Base-by-base conservation (phyloP, 148 eudicot species). In the Polygonum aviculare region DNA sequence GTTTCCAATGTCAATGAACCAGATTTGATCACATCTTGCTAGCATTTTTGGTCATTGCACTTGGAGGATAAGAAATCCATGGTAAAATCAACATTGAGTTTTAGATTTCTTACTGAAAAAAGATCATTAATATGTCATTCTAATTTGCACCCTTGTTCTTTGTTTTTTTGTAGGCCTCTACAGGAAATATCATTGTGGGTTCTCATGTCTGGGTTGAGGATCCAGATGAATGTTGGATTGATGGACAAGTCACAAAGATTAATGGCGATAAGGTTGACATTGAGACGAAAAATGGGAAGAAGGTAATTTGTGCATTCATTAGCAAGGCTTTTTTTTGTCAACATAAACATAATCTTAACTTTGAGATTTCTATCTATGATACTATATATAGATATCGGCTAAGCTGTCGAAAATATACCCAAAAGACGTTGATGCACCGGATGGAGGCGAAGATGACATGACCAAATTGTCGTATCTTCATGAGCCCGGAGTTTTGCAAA, bases 401-500 rank as follows among this genome's bases (percentile, higher is more conserved):
- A 86, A 75, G 48, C 73, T 84, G 75, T 85, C 90, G 18, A 90
- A 80, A 57, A 84, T 91, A 76, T 90, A 88, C 77, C 94, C 97
- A 12, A 91, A 86, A 83, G 98, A 94, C 77, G 78, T 83, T 81
- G 98, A 94, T 77, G 97, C 98, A 75, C 98, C 97, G 52, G 87
- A 84, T 82, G 90, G 91, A 59, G 98, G 98, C 74, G 97, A 87
- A 75, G 98, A 94, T 88, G 98, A 94, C 88, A 94, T 94, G 98
- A 94, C 97, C 50, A 94, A 90, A 78, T 85, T 94, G 74, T 90
- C 97, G 60, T 94, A 94, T 83, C 80, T 94, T 84, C 95, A 94
- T 65, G 98, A 94, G 80, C 98, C 98, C 19, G 98, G 93, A 83
- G 97, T 94, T 81, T 78, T 94, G 77, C 95, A 88, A 81, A 94